Base-by-base conservation (phyloP, 805 yeast species). In the Wickerhamiella kurtzmanii region DNA sequence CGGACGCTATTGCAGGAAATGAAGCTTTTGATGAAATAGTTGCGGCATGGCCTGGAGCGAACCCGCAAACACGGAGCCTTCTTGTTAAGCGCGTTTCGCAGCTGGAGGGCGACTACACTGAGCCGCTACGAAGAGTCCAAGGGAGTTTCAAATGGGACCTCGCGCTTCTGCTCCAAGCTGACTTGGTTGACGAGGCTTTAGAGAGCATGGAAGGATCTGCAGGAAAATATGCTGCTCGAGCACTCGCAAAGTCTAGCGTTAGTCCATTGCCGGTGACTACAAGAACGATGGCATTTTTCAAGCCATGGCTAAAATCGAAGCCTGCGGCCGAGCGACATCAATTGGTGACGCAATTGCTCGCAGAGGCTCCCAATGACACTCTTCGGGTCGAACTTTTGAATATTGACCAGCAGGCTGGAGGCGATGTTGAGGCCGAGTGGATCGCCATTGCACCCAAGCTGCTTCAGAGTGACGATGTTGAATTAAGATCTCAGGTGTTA, bases 401-500 rank as follows among this genome's bases (percentile, higher is more conserved):
- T 8, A 19, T 15, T 38, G 41, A 13, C 8, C 41, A 38, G 22
- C 15, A 20, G 41, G 22, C 41, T 17, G 41, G 41, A 6, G 9
- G 22, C 18, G 41, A 38, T 8, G 19, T 38, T 38, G 15, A 15
- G 16, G 41, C 15, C 9, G 8, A 15, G 19, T 38, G 41, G 41
- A 15, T 15, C 20, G 25, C 41, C 4, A 15, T 37, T 43, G 38
- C 47, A 43, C 41, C 39, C 37, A 32, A 35, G 15, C 18, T 39
- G 41, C 9, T 22, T 43, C 22, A 37, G 6, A 6, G 16, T 17
- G 41, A 11, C 8, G 41, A 38, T 16, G 5, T 58, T 9, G 56
- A 38, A 6, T 6, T 66, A 21, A 62, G 88, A 53, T 60, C 80
- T 3, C 70, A 74, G 28, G 73, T 82, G 0, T 71, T 83, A 36